Evolutionary conservation across 768 basidiomycete genomes (phyloP), one percentile per base, ranked within the genome.

Genomic region (Hemileccinum impolitum): DNA sequence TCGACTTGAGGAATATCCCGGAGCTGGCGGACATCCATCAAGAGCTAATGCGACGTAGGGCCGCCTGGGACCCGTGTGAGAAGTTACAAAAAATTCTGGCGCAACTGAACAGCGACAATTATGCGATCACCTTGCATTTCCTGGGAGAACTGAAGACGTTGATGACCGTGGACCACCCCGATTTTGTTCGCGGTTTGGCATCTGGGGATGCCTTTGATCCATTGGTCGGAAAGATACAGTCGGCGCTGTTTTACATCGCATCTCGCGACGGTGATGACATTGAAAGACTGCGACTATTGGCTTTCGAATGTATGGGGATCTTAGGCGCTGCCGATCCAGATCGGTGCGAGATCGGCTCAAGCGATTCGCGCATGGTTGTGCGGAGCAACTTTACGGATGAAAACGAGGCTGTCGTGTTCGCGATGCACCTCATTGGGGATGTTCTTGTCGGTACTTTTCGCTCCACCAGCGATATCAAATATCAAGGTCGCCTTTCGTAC

Each of bases 301-400:
- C 92, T 1, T 94, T 86, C 61, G 90, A 96, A 61, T 96, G 91
- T 62, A 82, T 98, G 47, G 93, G 94, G 2, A 79, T 90, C 18
- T 70, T 98, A 12, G 96, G 96, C 6, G 96, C 96, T 2, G 77
- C 94, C 15, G 96, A 99, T 67, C 95, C 95, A 1, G 95, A 98
- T 72, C 79, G 96, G 42, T 87, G 88, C 59, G 86, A 90, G 54
- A 74, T 91, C 17, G 70, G 72, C 1, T 64, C 75, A 26, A 70
- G 68, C 32, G 84, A 87, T 53, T 67, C 78, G 3, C 76, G 77
- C 38, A 85, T 89, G 70, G 77, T 93, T 39, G 76, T 97, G 41
- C 72, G 83, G 51, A 80, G 77, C 60, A 94, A 97, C 63, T 96
- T 93, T 63, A 73, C 72, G 1, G 87, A 94, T 55, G 82, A 87